Percentiles rank a stretch among this genome's conserved stretches.
Conservation (phyloP, 1,284 basidiomycete genomes). For the Rhodofomes roseus region DNA sequence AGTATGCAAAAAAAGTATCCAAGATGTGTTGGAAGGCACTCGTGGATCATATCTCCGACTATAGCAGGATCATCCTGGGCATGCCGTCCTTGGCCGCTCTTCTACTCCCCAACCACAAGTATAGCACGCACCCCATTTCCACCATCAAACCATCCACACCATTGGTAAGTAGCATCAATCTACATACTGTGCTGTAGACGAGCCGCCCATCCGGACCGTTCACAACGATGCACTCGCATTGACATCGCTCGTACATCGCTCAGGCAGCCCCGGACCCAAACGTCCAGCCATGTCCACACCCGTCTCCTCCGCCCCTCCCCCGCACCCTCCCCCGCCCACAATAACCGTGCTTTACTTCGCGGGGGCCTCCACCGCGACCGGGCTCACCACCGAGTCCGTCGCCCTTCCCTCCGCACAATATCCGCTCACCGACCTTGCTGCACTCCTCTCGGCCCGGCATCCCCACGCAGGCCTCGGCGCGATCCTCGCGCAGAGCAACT, state of each 20-base stretch:
- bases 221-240: too few species aligned
- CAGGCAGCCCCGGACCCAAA: not conserved
- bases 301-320: not conserved
- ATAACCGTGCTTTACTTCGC: constrained; percentile 81
- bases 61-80: not conserved
- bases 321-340: constrained; percentile 15
- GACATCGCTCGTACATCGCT: too few species aligned
- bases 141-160: not conserved
- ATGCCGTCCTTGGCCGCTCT: not conserved
- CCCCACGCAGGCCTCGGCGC: constrained; percentile 45
- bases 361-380: constrained; percentile 67
- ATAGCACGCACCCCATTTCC: not conserved
- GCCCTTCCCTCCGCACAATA: constrained; percentile 38
- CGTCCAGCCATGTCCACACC: not conserved
- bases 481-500: constrained; percentile 57
- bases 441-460: constrained; percentile 49
- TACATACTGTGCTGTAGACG: not conserved
- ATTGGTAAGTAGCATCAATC: not conserved
- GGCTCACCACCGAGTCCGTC: constrained; percentile 47
- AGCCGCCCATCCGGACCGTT: too few species aligned
- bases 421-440: constrained; percentile 48
- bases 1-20: not conserved
- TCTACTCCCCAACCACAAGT: not conserved
- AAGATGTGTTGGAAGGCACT: not conserved
- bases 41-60: not conserved